These are phyloP conservation scores for Aspergillus avenaceus DNA, from an alignment of 495 filamentous ascomycete genomes.

Conservation along the genomic window DNA sequence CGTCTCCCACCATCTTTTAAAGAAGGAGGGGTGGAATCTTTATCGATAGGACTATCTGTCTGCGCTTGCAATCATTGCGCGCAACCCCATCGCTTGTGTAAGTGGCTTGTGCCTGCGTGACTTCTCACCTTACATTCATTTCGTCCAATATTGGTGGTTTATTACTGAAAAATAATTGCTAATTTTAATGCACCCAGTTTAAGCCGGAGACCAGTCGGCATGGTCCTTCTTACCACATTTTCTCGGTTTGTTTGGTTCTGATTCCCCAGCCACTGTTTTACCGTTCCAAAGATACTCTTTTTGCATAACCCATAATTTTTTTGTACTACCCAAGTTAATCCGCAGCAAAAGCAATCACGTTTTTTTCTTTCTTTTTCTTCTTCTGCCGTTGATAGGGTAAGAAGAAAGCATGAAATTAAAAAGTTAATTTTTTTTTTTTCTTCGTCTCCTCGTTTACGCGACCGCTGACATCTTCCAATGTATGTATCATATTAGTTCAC, in stretches of 20 bases:
- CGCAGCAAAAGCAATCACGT: constrained; percentile 2
- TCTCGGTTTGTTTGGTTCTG: constrained; percentile 6
- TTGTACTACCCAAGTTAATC: constrained; percentile 15
- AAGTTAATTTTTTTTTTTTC: constrained; percentile 4
- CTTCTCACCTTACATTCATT: constrained; percentile 8
- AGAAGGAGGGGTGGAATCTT: constrained; percentile 21
- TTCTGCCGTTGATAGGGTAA: neutral
- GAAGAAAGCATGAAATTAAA: constrained; percentile 4
- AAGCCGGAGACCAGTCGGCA: neutral
- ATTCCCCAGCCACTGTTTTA: constrained; percentile 22
- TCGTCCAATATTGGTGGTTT: neutral
- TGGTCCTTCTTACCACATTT: neutral
- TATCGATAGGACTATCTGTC: constrained; percentile 25
- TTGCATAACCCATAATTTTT: neutral
- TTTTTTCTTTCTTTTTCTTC: neutral
- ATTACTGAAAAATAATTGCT: neutral
- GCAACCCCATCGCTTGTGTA: constrained; percentile 7
- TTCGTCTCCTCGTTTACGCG: neutral
- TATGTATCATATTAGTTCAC: constrained; percentile 15
- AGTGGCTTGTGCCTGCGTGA: constrained; percentile 30
- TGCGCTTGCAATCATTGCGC: constrained; percentile 6
- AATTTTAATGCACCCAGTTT: neutral
- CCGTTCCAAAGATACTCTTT: constrained; percentile 7
- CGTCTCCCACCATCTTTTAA: constrained; percentile 1
- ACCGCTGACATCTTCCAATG: constrained; percentile 11